Base-by-base conservation (phyloP, 192 early-diverging fungal genomes). In the Entomortierella lignicola region DNA sequence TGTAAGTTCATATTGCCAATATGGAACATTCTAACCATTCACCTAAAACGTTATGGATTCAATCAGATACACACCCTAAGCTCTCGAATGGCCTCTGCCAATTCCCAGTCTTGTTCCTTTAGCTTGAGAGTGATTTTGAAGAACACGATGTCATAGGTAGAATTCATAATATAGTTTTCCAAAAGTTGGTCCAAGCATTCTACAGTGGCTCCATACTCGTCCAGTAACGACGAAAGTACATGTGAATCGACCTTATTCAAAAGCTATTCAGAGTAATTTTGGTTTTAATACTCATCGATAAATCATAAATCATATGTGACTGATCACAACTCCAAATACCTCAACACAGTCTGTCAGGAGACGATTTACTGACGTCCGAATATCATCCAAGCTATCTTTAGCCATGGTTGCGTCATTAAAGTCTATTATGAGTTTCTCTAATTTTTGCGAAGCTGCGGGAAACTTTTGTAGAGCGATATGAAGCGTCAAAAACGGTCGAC, bases 161-260 rank as follows among this genome's bases (percentile, higher is more conserved):
- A 69, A 32, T 87, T 84, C 85, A 87, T 87, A n/a, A 87, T 77
- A 52, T 85, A 72, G 56, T 81, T 84, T 43, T 84, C 83, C 55
- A 77, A 60, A 2, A 80, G 63, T 11, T 81, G 71, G 29, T 84
- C 63, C 15, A 84, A 34, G n/a, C 23, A 50, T 10, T 68, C 43
- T 3, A 55, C 59, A 17, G 68, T 77, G 4, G 66, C 51, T 18
- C 29, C 30, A 37, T 71, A 69, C 18, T 66, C 62, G 17, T 81
- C 56, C 52, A 81, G 29, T 2, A 81, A 27, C 8, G 64, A 50
- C 0, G 54, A 54, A 2, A 77, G 50, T 1, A 77, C 44, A 10
- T 27, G 23, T 10, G 61, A 18, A 30, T 81, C 79, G 20, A 84
- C 31, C 13, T 63, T 29, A 32, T 84, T 71, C 50, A 84, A 31